phyloP scores from a whole-genome alignment of 2,329 filamentous ascomycete genomes.

The Coniochaeta sp. region DNA sequence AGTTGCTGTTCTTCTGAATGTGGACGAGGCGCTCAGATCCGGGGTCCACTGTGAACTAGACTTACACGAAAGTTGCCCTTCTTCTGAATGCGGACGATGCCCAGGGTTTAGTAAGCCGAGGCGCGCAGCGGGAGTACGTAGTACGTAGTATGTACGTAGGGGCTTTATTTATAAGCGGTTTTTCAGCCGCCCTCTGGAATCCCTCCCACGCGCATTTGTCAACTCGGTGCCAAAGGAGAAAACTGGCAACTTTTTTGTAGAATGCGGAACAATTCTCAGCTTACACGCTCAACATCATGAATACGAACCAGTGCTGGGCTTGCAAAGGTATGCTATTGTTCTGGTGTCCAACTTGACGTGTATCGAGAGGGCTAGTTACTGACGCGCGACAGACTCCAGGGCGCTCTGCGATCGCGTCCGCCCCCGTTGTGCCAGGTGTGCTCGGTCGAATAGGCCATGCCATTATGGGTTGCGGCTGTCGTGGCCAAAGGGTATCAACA shows the following conservation, averaged over 20 bases:
- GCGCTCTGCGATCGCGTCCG: constrained; percentile 9
- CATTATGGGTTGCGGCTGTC: constrained; percentile 15
- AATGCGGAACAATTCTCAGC: neutral
- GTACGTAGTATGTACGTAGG: too few relatives aligned
- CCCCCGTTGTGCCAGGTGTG: constrained; percentile 13
- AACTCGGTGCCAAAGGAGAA: constrained; percentile 1
- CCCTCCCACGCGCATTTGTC: neutral
- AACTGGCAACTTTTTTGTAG: constrained; percentile 1
- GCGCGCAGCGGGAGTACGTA: too few relatives aligned
- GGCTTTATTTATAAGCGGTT: neutral
- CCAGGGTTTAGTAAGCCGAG: neutral
- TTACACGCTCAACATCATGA: constrained; percentile 7
- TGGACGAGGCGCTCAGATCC: neutral
- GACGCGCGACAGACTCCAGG: constrained; percentile 11
- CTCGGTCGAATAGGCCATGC: constrained; percentile 10
- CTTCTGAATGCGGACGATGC: neutral
- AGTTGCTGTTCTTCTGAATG: neutral
- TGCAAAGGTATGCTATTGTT: constrained; percentile 11
- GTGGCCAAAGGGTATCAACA: constrained; percentile 13
- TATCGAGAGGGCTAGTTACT: constrained; percentile 6
- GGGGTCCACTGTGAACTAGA: neutral
- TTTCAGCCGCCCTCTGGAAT: neutral
- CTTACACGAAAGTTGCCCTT: neutral
- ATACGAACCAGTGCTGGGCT: constrained; percentile 13
- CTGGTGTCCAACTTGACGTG: constrained; percentile 7